Percentiles rank a stretch among this genome's conserved stretches.
These are phyloP conservation scores for Cytospora chrysosperma DNA, from an alignment of 2,329 filamentous ascomycete species.

Conservation along the genomic window DNA sequence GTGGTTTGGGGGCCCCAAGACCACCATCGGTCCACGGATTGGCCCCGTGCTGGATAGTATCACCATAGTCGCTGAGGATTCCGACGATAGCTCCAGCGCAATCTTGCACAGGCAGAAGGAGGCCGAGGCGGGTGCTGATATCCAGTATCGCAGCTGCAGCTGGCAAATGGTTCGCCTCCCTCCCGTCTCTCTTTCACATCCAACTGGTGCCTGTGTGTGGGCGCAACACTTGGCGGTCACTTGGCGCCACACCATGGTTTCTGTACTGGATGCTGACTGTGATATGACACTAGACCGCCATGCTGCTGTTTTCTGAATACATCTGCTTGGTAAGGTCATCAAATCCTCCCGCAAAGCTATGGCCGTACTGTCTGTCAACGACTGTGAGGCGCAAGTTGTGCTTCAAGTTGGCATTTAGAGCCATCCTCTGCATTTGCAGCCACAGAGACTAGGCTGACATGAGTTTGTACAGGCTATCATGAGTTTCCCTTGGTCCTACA, in stretches of 20 bases:
- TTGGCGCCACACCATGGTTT: neutral
- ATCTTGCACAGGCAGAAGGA: conserved; percentile 68
- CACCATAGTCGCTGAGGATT: conserved; percentile 37
- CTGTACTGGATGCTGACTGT: conserved; percentile 9
- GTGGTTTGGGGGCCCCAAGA: conserved; percentile 39
- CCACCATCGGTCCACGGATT: conserved; percentile 52
- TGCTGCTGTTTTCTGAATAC: conserved; percentile 89
- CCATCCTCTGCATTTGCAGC: neutral
- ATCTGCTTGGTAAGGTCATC: conserved; percentile 65
- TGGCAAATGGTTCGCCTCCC: conserved; percentile 72
- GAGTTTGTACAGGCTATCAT: conserved; percentile 65
- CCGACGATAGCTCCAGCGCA: conserved; percentile 46
- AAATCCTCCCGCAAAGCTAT: too few relatives aligned
- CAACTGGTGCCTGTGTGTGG: neutral
- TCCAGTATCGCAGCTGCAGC: conserved; percentile 89
- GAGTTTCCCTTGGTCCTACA: conserved; percentile 95
- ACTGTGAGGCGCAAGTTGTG: neutral
- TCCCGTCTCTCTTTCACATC: conserved; percentile 19
- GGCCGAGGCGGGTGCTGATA: conserved; percentile 72
- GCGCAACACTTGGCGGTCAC: neutral
- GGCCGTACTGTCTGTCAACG: neutral
- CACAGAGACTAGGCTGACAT: neutral
- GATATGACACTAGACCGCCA: conserved; percentile 63
- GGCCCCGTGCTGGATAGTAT: conserved; percentile 42
- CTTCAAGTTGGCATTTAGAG: neutral